Percentiles rank a stretch among this genome's conserved stretches.
phyloP scores from a whole-genome alignment of 75 land plant species.

The Chamaecyparis obtusa region DNA sequence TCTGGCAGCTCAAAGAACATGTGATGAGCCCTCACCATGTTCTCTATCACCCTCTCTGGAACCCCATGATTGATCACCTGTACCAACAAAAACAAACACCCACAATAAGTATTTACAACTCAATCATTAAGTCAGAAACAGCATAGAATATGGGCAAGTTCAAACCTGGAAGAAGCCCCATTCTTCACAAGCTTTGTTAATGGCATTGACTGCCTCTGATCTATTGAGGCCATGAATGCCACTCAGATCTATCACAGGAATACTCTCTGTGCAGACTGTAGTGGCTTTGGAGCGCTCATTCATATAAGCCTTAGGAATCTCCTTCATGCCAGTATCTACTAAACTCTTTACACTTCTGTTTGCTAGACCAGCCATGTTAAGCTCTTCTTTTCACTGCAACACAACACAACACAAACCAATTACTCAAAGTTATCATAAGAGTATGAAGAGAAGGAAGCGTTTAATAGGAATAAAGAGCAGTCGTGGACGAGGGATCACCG shows the following conservation, averaged over 20 bases:
- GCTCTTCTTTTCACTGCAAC: no score
- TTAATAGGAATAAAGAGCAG: no score
- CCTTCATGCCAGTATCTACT: neutral
- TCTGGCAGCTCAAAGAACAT: conserved; percentile 22
- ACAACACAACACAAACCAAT: no score
- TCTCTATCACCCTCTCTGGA: conserved; percentile 4
- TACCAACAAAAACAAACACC: no score
- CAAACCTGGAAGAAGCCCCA: neutral
- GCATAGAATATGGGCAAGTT: neutral
- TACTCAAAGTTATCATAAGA: no score
- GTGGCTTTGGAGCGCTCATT: neutral
- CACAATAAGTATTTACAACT: no score
- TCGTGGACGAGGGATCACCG: no score
- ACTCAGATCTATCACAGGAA: conserved; percentile 56
- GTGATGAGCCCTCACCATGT: conserved; percentile 1
- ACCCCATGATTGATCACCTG: conserved; percentile 28
- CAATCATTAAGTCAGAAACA: neutral
- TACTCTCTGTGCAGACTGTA: neutral
- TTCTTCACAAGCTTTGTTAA: neutral
- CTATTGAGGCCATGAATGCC: conserved; percentile 37
- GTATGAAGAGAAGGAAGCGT: no score
- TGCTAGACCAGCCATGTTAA: no score
- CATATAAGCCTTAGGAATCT: neutral
- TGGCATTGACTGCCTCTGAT: neutral
- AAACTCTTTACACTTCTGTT: neutral